Evolutionary conservation across 495 filamentous ascomycete species (phyloP).

Genomic region (Penicillium pancosmium): DNA sequence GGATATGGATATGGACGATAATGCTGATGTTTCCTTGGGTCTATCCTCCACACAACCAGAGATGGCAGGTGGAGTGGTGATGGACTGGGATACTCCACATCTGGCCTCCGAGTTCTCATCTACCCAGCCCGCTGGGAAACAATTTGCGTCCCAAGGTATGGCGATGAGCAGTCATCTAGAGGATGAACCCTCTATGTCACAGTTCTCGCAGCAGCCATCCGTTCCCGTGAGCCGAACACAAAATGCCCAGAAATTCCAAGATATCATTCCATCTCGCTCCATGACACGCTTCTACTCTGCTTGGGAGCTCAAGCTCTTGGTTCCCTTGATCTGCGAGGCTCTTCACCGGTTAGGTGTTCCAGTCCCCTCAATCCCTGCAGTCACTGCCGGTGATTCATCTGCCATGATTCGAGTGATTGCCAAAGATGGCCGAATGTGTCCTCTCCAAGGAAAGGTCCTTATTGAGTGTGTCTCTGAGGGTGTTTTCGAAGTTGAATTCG

Average conservation of each 20-base stretch:
- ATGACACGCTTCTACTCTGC: slow-evolving; percentile 91
- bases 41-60: slow-evolving; percentile 81
- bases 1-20: slow-evolving; percentile 57
- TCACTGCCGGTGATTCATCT: slow-evolving; percentile 47
- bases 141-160: slow-evolving; percentile 32
- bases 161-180: slow-evolving; percentile 64
- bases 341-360: slow-evolving; percentile 83
- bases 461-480: slow-evolving; percentile 69
- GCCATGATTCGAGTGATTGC: slow-evolving; percentile 73
- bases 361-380: slow-evolving; percentile 53
- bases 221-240: slow-evolving; percentile 84
- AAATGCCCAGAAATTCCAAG: slow-evolving; percentile 80
- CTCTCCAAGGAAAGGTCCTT: slow-evolving; percentile 79
- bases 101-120: slow-evolving; percentile 53
- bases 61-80: slow-evolving; percentile 65
- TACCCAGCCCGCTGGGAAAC: slow-evolving; percentile 49
- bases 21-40: slow-evolving; percentile 40
- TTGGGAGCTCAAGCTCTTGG: slow-evolving; percentile 73
- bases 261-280: slow-evolving; percentile 80
- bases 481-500: slow-evolving; percentile 83
- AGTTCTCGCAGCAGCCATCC: slow-evolving; percentile 83
- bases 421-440: slow-evolving; percentile 76
- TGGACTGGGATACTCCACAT: slow-evolving; percentile 76
- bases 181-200: slow-evolving; percentile 88
- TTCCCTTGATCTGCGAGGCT: slow-evolving; percentile 77